These are phyloP conservation scores for Colletotrichum eremochloae DNA, from an alignment of 2,329 filamentous ascomycete species.

Conservation along the genomic window DNA sequence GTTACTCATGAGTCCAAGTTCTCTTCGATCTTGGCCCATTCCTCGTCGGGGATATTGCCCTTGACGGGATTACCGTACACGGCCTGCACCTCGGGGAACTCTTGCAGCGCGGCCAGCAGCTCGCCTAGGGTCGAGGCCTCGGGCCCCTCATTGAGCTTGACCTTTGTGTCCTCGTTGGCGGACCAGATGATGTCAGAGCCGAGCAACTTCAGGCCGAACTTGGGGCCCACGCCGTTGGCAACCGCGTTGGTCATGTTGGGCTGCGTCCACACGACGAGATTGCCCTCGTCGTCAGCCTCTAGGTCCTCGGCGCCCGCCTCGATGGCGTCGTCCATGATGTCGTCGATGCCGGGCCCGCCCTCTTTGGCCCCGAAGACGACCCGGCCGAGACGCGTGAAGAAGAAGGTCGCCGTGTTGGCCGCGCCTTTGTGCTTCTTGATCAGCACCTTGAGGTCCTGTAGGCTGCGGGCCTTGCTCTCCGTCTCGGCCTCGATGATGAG, in stretches of 20 bases:
- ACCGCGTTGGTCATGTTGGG: slow-evolving; percentile 42
- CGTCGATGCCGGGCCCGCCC: slow-evolving; percentile 67
- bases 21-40: slow-evolving; percentile 67
- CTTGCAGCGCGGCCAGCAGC: slow-evolving; percentile 72
- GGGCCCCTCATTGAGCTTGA: slow-evolving; percentile 70
- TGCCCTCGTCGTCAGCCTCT: slow-evolving; percentile 52
- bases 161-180: slow-evolving; percentile 83
- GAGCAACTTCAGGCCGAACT: slow-evolving; percentile 75
- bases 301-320: slow-evolving; percentile 87
- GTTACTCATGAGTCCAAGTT: slow-evolving; percentile 53
- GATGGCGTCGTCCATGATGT: slow-evolving; percentile 84
- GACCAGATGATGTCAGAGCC: slow-evolving; percentile 88
- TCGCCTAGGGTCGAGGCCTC: slow-evolving; percentile 69
- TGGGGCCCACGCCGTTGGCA: slow-evolving; percentile 45
- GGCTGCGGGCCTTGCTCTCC: slow-evolving; percentile 80
- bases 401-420: slow-evolving; percentile 76
- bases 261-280: slow-evolving; percentile 42
- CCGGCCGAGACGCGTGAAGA: slow-evolving; percentile 86
- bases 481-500: slow-evolving; percentile 89
- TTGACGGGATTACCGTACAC: slow-evolving; percentile 79
- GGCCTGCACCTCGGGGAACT: slow-evolving; percentile 80
- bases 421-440: slow-evolving; percentile 80
- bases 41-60: slow-evolving; percentile 64
- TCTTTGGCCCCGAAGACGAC: slow-evolving; percentile 74
- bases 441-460: slow-evolving; percentile 79